Conservation (phyloP, 1,139 yeast species). For the Meyerozyma athensensis region DNA sequence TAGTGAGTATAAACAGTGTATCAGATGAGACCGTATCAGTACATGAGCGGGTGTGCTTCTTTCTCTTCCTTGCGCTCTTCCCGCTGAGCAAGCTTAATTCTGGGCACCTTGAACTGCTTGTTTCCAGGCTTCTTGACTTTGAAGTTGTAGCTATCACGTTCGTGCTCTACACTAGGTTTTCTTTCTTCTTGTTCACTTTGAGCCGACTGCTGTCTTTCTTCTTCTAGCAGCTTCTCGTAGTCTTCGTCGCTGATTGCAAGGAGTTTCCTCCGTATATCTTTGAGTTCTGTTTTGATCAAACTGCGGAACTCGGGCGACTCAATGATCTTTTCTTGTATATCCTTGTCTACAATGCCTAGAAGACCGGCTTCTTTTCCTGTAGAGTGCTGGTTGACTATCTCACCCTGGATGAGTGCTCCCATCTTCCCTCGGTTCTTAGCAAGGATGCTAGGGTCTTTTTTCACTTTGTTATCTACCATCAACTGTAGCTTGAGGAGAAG, state of each 20-base stretch:
- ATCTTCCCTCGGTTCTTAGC: conserved; percentile 48
- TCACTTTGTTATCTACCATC: conserved; percentile 44
- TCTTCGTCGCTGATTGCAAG: conserved; percentile 42
- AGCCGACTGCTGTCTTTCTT: conserved; percentile 12
- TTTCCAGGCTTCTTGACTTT: conserved; percentile 21
- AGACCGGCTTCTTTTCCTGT: conserved; percentile 10
- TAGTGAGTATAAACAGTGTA: no score
- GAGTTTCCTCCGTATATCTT: conserved; percentile 29
- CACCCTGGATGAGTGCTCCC: conserved; percentile 52
- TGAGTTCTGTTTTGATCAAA: conserved; percentile 27
- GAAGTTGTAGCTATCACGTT: conserved; percentile 23
- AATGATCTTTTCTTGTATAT: conserved; percentile 42
- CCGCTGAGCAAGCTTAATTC: conserved; percentile 21
- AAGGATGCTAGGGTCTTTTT: conserved; percentile 45
- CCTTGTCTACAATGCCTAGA: conserved; percentile 41
- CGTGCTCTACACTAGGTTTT: conserved; percentile 7
- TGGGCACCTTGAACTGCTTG: conserved; percentile 25
- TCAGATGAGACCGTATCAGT: conserved; percentile 5
- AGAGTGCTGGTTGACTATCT: conserved; percentile 25
- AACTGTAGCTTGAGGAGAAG: conserved; percentile 38
- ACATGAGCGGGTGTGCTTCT: conserved; percentile 12
- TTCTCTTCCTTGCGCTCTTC: conserved; percentile 8
- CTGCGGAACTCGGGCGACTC: conserved; percentile 41
- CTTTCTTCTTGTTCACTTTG: conserved; percentile 8
- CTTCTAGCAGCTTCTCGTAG: conserved; percentile 22